phyloP scores from a whole-genome alignment of 192 early-diverging fungal species.

The Coemansia sp. region DNA sequence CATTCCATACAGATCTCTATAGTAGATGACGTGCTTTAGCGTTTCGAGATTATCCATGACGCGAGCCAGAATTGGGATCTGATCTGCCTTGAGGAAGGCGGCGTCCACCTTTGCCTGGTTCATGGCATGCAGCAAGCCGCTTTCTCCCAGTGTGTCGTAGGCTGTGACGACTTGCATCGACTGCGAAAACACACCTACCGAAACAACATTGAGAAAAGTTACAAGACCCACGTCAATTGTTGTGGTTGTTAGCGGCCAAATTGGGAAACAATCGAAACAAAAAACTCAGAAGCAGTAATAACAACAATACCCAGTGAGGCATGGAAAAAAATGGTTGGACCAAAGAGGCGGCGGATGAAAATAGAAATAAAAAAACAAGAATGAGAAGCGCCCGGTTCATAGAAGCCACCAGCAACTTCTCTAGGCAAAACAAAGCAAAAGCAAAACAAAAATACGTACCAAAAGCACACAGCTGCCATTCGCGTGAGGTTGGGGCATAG shows the following conservation, averaged over 20 bases:
- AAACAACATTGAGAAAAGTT: neutral
- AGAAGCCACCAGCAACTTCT: neutral
- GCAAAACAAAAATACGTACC: conserved; percentile 35
- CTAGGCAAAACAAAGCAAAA: neutral
- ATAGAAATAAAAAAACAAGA: neutral
- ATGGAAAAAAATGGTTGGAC: too few species aligned
- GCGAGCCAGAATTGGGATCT: conserved; percentile 49
- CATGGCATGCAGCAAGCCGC: conserved; percentile 84
- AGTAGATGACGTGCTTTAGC: conserved; percentile 67
- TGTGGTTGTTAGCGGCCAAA: neutral
- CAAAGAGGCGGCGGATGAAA: neutral
- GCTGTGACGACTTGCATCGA: conserved; percentile 79
- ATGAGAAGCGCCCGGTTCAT: neutral
- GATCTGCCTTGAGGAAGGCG: conserved; percentile 66
- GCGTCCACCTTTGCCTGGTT: conserved; percentile 78
- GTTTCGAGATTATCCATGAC: conserved; percentile 40
- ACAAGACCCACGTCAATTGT: neutral
- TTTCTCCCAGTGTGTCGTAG: conserved; percentile 83
- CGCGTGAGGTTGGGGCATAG: conserved; percentile 65
- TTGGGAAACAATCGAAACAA: neutral
- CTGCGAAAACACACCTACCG: conserved; percentile 58
- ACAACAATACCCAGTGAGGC: neutral
- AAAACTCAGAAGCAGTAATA: neutral
- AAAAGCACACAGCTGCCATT: conserved; percentile 49
- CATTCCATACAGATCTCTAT: conserved; percentile 52